Evolutionary conservation across 2,329 filamentous ascomycete species (phyloP), one percentile per base, ranked within the genome.

Genomic region (Aureobasidium pullulans): DNA sequence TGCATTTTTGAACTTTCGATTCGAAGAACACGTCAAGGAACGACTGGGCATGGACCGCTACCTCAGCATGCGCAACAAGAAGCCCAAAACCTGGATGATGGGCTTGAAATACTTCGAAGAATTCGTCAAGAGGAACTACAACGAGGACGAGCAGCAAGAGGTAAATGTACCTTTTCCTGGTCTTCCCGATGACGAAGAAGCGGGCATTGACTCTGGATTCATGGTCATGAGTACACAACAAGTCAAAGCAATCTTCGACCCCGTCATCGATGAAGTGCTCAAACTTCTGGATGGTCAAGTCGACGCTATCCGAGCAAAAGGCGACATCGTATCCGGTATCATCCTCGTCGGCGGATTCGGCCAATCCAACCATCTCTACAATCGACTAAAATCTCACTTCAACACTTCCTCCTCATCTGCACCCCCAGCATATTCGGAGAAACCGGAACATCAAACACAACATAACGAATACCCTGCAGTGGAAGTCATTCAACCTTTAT

Each of bases 391-490:
- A 71, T 71, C 78, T 36, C 85, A 89, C 69, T 93, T 92, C 68
- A 79, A 78, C 62, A 23, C 28, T 42, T 75, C 72, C 23, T 63
- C 67, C 68, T 44, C 73, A 75, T 5, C 13, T 16, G 19, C 50
- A n/a, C 69, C 73, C 0, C 79, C 80, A 23, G 80, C 80, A 23
- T 61, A 70, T 48, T 88, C 83, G 40, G 86, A 90, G 71, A 75
- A 82, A 34, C 87, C 88, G 5, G 89, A 87, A 0, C 79, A 76
- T 72, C 46, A 49, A 31, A 87, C 88, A 0, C 80, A 91, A 56
- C 89, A 92, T 69, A 87, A 88, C 1, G 91, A 88, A 88, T 91
- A 88, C 7, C 87, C 88, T 0, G 88, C 91, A 1, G 88, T 92
- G 39, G 87, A 92, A 72, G 87, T 92, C 32, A 89, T 92, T 82